Conservation (phyloP, 345 rosid species). For the Eucalyptus shirleyi region DNA sequence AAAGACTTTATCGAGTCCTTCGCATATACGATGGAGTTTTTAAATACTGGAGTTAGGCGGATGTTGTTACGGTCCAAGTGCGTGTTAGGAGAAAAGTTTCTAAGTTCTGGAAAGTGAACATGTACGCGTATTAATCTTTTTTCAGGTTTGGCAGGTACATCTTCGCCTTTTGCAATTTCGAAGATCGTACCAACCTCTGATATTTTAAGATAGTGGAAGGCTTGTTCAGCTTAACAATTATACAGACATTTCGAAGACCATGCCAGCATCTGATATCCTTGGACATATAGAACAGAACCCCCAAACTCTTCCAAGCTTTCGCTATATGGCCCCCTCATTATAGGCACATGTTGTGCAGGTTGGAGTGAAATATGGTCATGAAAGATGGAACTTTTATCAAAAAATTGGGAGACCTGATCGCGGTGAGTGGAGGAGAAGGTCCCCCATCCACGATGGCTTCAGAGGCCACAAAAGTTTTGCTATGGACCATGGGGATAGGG, state of each 20-base stretch:
- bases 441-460: background rate
- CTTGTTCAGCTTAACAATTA: background rate
- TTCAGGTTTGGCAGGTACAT: background rate
- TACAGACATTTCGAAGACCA: background rate
- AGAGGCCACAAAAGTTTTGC: background rate
- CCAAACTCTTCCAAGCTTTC: background rate
- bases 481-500: background rate
- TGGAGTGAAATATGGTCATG: background rate
- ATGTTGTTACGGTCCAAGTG: background rate
- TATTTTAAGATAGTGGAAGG: background rate
- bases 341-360: background rate
- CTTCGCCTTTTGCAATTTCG: background rate
- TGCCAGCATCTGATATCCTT: background rate
- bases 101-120: background rate
- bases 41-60: background rate
- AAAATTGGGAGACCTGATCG: background rate
- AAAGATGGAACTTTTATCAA: background rate
- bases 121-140: background rate
- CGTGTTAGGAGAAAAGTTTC: background rate
- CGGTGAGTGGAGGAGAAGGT: background rate
- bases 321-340: background rate
- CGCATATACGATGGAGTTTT: background rate
- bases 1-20: background rate
- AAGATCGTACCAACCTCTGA: background rate
- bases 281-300: background rate